phyloP scores from a whole-genome alignment of 805 yeast species.

The Saccharomycopsis fermentans region DNA sequence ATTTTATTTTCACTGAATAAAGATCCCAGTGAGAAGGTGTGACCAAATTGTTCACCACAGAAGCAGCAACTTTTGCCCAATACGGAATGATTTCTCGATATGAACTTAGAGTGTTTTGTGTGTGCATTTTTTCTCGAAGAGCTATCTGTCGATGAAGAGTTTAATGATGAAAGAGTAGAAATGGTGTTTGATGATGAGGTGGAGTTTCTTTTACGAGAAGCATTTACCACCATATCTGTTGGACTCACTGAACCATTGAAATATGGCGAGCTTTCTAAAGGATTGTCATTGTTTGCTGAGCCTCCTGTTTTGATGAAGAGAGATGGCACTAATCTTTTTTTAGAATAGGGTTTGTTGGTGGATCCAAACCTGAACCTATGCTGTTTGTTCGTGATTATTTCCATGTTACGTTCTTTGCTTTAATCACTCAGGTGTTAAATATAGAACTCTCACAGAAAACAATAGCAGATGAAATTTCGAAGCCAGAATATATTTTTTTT shows the following conservation, averaged over 20 bases:
- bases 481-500: too few species aligned
- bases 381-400: neutral
- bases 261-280: too few species aligned
- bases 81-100: neutral
- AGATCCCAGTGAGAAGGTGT: neutral
- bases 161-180: neutral
- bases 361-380: neutral
- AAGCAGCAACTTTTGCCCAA: neutral
- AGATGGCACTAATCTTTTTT: neutral
- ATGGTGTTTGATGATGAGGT: neutral
- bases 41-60: neutral
- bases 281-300: neutral
- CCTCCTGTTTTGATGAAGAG: neutral
- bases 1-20: conserved; percentile 5
- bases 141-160: neutral
- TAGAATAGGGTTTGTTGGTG: neutral
- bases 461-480: too few species aligned
- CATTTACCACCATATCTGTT: neutral
- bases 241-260: neutral
- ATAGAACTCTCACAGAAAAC: too few species aligned
- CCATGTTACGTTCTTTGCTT: neutral
- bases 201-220: neutral
- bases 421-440: too few species aligned
- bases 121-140: neutral
- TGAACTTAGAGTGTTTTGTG: neutral